Percentiles rank a stretch among this genome's conserved stretches.
phyloP scores from a whole-genome alignment of 1,139 yeast species.

The Taiozyma sp. region DNA sequence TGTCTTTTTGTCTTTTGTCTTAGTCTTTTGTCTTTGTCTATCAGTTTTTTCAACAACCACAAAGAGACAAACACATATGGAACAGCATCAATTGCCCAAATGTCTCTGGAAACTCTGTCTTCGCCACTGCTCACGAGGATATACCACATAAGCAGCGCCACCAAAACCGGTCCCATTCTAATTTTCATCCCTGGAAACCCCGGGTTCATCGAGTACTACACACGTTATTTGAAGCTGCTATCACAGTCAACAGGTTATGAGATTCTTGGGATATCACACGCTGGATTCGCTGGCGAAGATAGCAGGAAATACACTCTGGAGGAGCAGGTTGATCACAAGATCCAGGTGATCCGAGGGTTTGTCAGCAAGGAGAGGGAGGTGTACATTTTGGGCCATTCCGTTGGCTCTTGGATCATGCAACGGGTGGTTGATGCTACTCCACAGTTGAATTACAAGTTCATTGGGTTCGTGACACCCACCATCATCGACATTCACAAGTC shows the following conservation, averaged over 20 bases:
- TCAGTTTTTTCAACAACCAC: not conserved
- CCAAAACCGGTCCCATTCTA: slow-evolving; percentile 16
- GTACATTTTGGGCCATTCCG: slow-evolving; percentile 52
- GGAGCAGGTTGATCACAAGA: slow-evolving; percentile 49
- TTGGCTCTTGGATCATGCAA: slow-evolving; percentile 55
- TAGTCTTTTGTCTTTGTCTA: too few relatives aligned
- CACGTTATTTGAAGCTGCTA: slow-evolving; percentile 34
- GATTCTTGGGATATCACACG: slow-evolving; percentile 49
- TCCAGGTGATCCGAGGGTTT: slow-evolving; percentile 32
- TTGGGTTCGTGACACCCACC: slow-evolving; percentile 64
- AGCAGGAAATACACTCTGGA: slow-evolving; percentile 33
- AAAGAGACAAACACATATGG: not conserved
- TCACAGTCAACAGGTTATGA: slow-evolving; percentile 37
- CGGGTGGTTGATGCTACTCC: slow-evolving; percentile 32
- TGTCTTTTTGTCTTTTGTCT: not conserved
- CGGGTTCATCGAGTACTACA: slow-evolving; percentile 55
- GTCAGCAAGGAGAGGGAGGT: slow-evolving; percentile 29
- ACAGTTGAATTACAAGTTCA: slow-evolving; percentile 28
- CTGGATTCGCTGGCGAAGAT: slow-evolving; percentile 17
- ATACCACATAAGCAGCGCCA: slow-evolving; percentile 8
- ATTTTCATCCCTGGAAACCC: slow-evolving; percentile 69
- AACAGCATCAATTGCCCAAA: not conserved
- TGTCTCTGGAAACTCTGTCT: not conserved
- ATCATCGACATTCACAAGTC: slow-evolving; percentile 50
- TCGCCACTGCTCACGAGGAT: slow-evolving; percentile 10